A percentile compares a stretch with the other conserved stretches of the same genome.
These are phyloP conservation scores for Pleurotus djamor DNA, from an alignment of 768 basidiomycete species.

Conservation along the genomic window DNA sequence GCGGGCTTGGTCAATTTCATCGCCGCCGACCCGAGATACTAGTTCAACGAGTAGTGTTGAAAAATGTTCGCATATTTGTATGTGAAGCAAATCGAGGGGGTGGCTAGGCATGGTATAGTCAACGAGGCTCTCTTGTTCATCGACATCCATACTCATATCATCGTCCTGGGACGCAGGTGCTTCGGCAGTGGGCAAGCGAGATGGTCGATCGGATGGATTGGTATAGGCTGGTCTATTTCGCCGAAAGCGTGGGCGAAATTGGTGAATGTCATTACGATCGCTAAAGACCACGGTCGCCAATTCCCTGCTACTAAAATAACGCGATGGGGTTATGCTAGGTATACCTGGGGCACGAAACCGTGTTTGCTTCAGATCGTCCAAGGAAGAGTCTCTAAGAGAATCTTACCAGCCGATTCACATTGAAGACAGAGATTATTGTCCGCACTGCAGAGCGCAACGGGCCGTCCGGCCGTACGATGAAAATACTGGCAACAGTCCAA, in stretches of 20 bases:
- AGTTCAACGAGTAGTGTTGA: conserved; percentile 57
- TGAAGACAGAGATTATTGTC: conserved; percentile 68
- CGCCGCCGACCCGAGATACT: conserved; percentile 50
- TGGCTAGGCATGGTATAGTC: conserved; percentile 44
- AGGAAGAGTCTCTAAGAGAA: conserved; percentile 1
- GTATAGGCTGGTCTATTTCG: conserved; percentile 3
- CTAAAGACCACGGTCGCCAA: conserved; percentile 49
- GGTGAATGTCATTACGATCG: conserved; percentile 25
- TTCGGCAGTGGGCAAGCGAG: conserved; percentile 8
- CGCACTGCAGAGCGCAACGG: conserved; percentile 61
- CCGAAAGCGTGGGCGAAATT: conserved; percentile 27
- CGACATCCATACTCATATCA: conserved; percentile 59
- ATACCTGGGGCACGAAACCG: conserved; percentile 23
- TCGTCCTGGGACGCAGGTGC: conserved; percentile 19
- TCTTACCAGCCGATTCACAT: conserved; percentile 42
- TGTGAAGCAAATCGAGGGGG: conserved; percentile 63
- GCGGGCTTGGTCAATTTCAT: conserved; percentile 31
- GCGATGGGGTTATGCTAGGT: conserved; percentile 32
- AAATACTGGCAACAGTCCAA: conserved; percentile 77
- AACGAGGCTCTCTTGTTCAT: conserved; percentile 44
- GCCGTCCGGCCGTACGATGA: conserved; percentile 29
- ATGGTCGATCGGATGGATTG: not conserved
- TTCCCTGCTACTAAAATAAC: conserved; percentile 47
- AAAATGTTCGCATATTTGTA: conserved; percentile 71
- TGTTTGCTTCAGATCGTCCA: not conserved